Evolutionary conservation across 176 grass and related monocot species (phyloP).

Genomic region (Puya raimondii): DNA sequence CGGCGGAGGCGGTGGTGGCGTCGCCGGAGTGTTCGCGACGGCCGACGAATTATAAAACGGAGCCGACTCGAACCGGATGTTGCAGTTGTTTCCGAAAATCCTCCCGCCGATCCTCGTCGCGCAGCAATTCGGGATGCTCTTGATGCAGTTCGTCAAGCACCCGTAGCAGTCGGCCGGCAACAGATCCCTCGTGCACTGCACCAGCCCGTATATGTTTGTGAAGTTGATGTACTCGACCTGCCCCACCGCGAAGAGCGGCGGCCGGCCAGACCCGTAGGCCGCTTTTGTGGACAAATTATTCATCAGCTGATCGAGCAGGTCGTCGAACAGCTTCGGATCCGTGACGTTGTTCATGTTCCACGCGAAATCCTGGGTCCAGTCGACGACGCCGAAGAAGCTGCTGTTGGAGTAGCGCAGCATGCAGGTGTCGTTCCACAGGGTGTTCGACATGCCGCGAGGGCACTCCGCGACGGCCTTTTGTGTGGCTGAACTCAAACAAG

Average conservation of each 20-base stretch:
- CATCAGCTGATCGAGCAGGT: not conserved
- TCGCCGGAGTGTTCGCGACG: not conserved
- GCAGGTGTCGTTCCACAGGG: constrained; percentile 15
- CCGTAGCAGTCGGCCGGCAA: not conserved
- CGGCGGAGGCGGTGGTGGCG: not conserved
- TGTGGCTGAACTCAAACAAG: not conserved
- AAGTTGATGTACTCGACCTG: not conserved
- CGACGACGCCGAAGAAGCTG: not conserved
- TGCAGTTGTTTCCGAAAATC: not conserved
- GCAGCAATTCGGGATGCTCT: not conserved
- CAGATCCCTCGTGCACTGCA: constrained; percentile 47
- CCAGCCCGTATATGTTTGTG: constrained; percentile 22
- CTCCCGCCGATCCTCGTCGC: not conserved
- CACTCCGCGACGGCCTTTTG: not conserved
- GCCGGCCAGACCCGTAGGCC: not conserved
- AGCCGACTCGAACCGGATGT: not conserved
- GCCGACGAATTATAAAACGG: not conserved
- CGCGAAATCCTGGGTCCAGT: not conserved
- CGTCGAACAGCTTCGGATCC: not conserved
- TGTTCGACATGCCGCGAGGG: not conserved
- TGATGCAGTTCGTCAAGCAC: constrained; percentile 7
- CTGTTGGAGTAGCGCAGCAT: constrained; percentile 32
- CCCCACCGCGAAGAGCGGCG: constrained; percentile 1
- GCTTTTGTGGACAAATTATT: not conserved
- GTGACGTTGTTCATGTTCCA: too few relatives aligned